phyloP scores from a whole-genome alignment of 805 yeast species.

The Lipomyces sp. region DNA sequence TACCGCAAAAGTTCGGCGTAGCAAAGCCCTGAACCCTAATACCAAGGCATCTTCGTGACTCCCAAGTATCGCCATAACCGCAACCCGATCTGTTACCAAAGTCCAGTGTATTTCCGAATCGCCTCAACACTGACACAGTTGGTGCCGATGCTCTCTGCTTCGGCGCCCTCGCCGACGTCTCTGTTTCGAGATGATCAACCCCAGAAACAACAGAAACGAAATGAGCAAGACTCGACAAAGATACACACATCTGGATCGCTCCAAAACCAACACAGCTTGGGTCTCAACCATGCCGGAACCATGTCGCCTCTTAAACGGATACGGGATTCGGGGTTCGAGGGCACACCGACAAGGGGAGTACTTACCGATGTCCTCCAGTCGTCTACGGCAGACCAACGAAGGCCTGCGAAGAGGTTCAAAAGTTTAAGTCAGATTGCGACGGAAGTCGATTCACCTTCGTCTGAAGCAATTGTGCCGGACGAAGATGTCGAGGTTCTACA shows the following conservation, averaged over 20 bases:
- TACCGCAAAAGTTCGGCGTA: neutral
- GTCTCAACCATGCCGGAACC: neutral
- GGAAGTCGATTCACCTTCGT: slow-evolving; percentile 5
- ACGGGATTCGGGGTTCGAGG: neutral
- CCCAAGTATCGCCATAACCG: neutral
- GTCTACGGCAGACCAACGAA: neutral
- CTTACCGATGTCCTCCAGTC: neutral
- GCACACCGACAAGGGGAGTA: neutral
- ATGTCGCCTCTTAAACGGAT: neutral
- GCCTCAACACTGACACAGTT: neutral
- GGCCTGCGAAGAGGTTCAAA: slow-evolving; percentile 18
- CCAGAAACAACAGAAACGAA: neutral
- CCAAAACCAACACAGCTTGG: slow-evolving; percentile 1
- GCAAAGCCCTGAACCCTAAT: too few species aligned
- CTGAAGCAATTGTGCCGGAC: neutral
- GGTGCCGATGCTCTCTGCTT: slow-evolving; percentile 2
- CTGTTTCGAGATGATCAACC: neutral
- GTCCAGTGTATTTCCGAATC: neutral
- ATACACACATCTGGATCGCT: slow-evolving; percentile 2
- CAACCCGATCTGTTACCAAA: neutral
- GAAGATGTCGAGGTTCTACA: neutral
- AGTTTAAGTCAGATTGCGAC: slow-evolving; percentile 21
- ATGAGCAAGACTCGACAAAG: neutral
- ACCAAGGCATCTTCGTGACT: too few species aligned
- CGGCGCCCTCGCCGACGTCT: slow-evolving; percentile 1